Conservation (phyloP, 768 basidiomycete species). For the Rhodotorula paludigena region DNA sequence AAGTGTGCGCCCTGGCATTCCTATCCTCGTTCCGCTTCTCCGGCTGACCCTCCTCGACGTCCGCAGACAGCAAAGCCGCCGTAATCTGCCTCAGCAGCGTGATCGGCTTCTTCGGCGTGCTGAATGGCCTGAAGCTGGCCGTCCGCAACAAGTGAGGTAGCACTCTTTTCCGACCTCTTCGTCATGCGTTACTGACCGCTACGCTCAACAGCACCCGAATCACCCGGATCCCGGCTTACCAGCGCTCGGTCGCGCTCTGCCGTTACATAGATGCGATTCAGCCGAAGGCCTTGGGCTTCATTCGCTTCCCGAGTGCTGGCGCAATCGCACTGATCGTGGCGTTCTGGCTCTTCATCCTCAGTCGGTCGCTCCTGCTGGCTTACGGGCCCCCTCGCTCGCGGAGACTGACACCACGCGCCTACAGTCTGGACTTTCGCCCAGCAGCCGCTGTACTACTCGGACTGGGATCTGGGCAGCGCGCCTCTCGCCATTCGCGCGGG, state of each 20-base stretch:
- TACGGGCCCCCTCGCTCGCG: no score
- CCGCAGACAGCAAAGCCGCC: slow-evolving; percentile 8
- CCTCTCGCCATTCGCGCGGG: slow-evolving; percentile 42
- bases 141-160: slow-evolving; percentile 10
- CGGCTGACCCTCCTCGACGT: no score
- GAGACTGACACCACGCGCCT: no score
- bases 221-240: neutral
- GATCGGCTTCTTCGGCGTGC: slow-evolving; percentile 28
- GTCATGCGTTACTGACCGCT: no score
- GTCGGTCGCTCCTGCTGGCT: no score
- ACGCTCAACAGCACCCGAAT: neutral
- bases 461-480: slow-evolving; percentile 41
- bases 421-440: slow-evolving; percentile 5
- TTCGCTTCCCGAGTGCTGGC: slow-evolving; percentile 25
- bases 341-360: slow-evolving; percentile 30
- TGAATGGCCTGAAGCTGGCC: slow-evolving; percentile 4
- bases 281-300: slow-evolving; percentile 24
- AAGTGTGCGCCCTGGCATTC: slow-evolving; percentile 19
- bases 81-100: slow-evolving; percentile 27
- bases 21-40: neutral
- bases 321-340: slow-evolving; percentile 8
- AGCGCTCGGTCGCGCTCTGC: slow-evolving; percentile 15
- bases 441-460: slow-evolving; percentile 2
- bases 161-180: no score
- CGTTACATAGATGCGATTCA: slow-evolving; percentile 23